Conservation (phyloP, 129 eudicot genomes). For the Mikania micrantha region DNA sequence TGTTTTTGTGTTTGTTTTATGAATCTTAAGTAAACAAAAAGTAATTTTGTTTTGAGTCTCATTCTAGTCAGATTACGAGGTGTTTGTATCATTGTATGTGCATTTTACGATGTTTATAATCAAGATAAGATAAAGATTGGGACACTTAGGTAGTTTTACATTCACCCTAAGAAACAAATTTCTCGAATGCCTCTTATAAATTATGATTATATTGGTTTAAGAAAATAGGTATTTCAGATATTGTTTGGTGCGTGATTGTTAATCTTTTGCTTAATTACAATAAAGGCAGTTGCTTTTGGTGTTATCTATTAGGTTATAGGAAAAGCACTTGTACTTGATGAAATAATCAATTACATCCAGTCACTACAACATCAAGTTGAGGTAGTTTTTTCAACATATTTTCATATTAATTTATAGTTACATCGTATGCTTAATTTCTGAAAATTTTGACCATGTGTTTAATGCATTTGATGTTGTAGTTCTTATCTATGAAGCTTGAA, state of each 20-base stretch:
- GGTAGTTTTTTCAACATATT: conserved; percentile 37
- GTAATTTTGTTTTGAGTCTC: neutral
- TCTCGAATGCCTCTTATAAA: neutral
- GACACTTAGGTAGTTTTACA: neutral
- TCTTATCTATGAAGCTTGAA: conserved; percentile 97
- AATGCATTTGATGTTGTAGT: conserved; percentile 39
- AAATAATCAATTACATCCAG: conserved; percentile 88
- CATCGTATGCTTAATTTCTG: neutral
- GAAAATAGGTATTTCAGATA: neutral
- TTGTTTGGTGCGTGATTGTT: conserved; percentile 9
- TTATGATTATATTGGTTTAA: neutral
- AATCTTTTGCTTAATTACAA: neutral
- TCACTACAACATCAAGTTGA: conserved; percentile 92
- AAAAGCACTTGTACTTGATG: conserved; percentile 94
- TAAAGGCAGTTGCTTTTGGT: neutral
- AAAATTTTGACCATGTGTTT: neutral
- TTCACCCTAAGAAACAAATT: neutral
- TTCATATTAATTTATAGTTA: neutral
- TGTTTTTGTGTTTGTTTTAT: conserved; percentile 5
- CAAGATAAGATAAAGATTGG: neutral
- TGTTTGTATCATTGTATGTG: neutral
- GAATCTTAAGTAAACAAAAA: neutral
- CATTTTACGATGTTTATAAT: too few relatives aligned
- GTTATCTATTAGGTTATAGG: conserved; percentile 61
- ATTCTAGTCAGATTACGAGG: neutral